phyloP scores from a whole-genome alignment of 805 yeast species.

The Debaryomyces tyrocola region DNA sequence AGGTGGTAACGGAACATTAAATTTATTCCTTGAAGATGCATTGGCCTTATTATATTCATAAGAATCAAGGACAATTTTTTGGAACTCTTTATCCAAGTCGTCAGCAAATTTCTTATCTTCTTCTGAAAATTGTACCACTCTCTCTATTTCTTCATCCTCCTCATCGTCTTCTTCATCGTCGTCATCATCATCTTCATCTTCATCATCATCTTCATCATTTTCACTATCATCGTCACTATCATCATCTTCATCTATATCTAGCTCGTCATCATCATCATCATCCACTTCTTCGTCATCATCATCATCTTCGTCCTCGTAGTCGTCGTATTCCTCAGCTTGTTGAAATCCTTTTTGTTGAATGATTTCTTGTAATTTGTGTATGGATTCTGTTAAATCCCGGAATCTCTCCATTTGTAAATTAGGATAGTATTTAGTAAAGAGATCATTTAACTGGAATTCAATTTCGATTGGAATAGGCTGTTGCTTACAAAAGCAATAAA shows the following conservation, averaged over 20 bases:
- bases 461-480: conserved; percentile 65
- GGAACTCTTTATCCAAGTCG: conserved; percentile 58
- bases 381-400: conserved; percentile 42
- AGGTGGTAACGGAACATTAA: conserved; percentile 19
- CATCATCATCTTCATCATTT: conserved; percentile 11
- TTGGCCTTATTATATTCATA: conserved; percentile 36
- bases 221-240: conserved; percentile 6
- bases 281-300: conserved; percentile 21
- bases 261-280: conserved; percentile 24
- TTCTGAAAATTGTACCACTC: conserved; percentile 15
- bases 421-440: conserved; percentile 30
- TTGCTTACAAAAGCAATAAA: conserved; percentile 61
- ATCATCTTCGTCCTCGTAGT: conserved; percentile 12
- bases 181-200: conserved; percentile 15
- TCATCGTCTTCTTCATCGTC: conserved; percentile 16
- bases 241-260: conserved; percentile 28
- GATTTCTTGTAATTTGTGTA: conserved; percentile 35
- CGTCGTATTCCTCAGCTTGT: conserved; percentile 9
- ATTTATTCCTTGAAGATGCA: conserved; percentile 9
- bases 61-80: conserved; percentile 52
- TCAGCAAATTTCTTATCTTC: conserved; percentile 49
- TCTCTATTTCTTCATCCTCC: conserved; percentile 14
- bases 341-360: conserved; percentile 9
- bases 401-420: conserved; percentile 37
- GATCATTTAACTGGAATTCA: conserved; percentile 50